Base-by-base conservation (phyloP, 2,329 filamentous ascomycete species). In the Dactylellina parvicollis region DNA sequence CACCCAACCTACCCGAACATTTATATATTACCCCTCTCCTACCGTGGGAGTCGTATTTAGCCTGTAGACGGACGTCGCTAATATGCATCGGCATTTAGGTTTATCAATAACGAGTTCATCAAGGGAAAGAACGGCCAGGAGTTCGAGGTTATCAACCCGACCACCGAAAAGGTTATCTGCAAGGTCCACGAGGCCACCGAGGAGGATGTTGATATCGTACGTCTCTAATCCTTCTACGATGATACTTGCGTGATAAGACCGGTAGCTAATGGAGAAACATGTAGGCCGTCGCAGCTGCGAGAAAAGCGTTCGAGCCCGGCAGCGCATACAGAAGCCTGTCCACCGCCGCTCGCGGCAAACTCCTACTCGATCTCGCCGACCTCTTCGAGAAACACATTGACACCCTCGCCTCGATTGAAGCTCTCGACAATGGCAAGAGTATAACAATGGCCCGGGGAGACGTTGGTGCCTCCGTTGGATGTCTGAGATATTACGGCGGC, bases 81-180 rank as follows among this genome's bases (percentile, higher is more conserved):
- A 42, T 34, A 22, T 26, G 30, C 30, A 40, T 38, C 44, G 34
- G 5, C 5, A 4, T 18, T 8, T 79, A 92, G 90, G 74, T 95
- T 92, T 86, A 95, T 96, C 86, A 93, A 95, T 87, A 93, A 94
- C 82, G 90, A 97, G 83, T 97, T 89, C 83, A 87, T 96, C 76
- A 88, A 90, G 82, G 86, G 88, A 80, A 88, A 90, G 75, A 91
- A 96, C 78, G 92, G 92, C 84, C 90, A 92, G 86, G 92, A 89
- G 77, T 95, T 96, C 80, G 92, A 96, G 83, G 90, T 92, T 47
- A 89, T 95, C 85, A 96, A 96, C 86, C 92, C 92, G 72, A 80
- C 89, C 76, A 92, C 87, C 76, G 93, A 96, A 82, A 88, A 92
- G 82, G 87, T 92, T 79, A 96, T 96, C 84, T 87, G 85, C 85